Base-by-base conservation (phyloP, 768 basidiomycete species). In the Gymnopilus junonius region DNA sequence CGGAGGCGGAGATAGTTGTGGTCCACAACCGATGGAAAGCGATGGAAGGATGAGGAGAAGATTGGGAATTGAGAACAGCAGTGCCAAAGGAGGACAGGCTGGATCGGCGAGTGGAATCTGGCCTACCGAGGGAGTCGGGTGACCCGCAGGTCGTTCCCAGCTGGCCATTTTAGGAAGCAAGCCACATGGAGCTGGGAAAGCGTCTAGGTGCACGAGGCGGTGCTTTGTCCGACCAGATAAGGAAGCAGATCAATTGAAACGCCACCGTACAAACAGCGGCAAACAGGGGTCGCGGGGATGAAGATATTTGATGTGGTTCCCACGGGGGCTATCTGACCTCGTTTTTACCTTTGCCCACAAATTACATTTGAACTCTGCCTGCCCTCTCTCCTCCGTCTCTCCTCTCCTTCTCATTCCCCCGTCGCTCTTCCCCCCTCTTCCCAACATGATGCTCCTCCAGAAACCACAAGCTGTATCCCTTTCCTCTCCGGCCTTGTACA, bases 381-480 rank as follows among this genome's bases (percentile, higher is more conserved):
- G 66, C 66, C 42, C 58, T 21, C n/a, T 29, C 48, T 51, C 55
- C 40, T 45, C 53, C 50, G n/a, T 50, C 63, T 63, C 55, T 62
- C 59, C 61, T 60, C 65, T 62, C 61, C 58, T 65, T 68, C 66
- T 69, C 62, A 62, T 63, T 62, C 61, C 64, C 63, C 60, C 59
- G 31, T 66, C 65, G 50, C 68, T 66, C 64, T 35, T 65, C 55
- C 61, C 43, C 67, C 69, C 59, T 55, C 57, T 67, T 60, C 69
- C 58, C 61, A 74, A 72, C 69, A 84, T 84, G 83, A 78, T 84
- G 73, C 79, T 83, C 76, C 74, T 82, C 34, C 81, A 83, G 68
- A 81, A 82, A 74, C 83, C 74, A 50, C 76, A 77, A 34, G 66
- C 69, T 27, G 75, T 79, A 65, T 61, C 71, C 43, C 73, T 79